Evolutionary conservation across 2,329 filamentous ascomycete genomes (phyloP), one percentile per base, ranked within the genome.

Genomic region (Colletotrichum tamarilloi): DNA sequence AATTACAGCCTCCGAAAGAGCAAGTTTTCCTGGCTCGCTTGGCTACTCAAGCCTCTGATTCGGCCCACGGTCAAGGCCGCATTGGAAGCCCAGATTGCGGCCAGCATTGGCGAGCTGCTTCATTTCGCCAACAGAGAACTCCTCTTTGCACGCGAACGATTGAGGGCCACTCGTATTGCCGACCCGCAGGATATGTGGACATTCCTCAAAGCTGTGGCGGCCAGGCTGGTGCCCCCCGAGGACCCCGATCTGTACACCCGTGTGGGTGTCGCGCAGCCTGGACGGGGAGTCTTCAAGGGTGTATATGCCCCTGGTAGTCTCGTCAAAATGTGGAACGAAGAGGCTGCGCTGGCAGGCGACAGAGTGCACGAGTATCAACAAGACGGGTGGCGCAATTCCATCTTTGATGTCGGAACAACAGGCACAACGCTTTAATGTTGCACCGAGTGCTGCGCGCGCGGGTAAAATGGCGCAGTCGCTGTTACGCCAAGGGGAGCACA

Each of bases 291-390:
- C 0, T 98, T 98, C 85, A 91, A 91, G 77, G 94, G 93, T 4
- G 89, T 95, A 1, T 98, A 98, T 83, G 92, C 96, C 1, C 96
- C 96, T 0, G 95, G 95, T 0, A 98, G 95, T 81, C 85, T 98
- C 30, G 93, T 97, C 64, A 95, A 94, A 83, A 82, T 97, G n/a
- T 98, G 95, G 94, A 90, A 96, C 76, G 92, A 95, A 76, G 93
- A 97, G 83, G 95, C 91, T 0, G 83, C 86, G 26, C 86, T 87
- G 74, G 95, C 94, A 0, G 87, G 87, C 24, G 93, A 97, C 81
- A 88, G 91, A 53, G 90, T 97, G 49, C 91, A 95, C 76, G 93
- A 96, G 76, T 92, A 91, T 79, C 89, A 92, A 68, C 85, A 85
- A 59, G 91, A 88, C 19, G 93, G 93, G 0, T 98, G 95, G 95